A percentile compares a stretch with the other conserved stretches of the same genome.
These are phyloP conservation scores for Phoenix roebelenii DNA, from an alignment of 176 grass and related monocot genomes.

Conservation along the genomic window DNA sequence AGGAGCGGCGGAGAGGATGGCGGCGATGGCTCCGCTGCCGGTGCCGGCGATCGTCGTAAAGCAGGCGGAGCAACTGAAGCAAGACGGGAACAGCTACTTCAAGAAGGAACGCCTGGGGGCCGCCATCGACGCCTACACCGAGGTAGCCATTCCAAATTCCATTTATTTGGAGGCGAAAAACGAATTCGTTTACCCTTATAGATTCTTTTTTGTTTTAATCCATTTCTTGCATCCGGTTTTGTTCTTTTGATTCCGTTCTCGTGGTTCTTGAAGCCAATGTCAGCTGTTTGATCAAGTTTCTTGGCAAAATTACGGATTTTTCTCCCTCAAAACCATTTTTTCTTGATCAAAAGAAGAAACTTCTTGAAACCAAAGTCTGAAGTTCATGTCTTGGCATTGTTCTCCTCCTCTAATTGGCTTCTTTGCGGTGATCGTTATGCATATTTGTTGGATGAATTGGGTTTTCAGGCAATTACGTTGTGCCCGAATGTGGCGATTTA, in stretches of 20 bases:
- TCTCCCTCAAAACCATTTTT: too few relatives aligned
- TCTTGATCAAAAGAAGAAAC: too few relatives aligned
- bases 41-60: constrained; percentile 25
- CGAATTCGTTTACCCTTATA: neutral
- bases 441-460: constrained; percentile 30
- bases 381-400: too few relatives aligned
- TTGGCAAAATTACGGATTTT: too few relatives aligned
- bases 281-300: too few relatives aligned
- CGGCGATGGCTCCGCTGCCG: constrained; percentile 46
- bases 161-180: neutral
- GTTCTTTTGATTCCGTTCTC: too few relatives aligned
- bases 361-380: too few relatives aligned
- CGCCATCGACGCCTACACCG: constrained; percentile 92
- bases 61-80: constrained; percentile 71
- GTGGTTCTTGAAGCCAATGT: too few relatives aligned
- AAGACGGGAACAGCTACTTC: constrained; percentile 65
- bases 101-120: constrained; percentile 77
- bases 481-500: constrained; percentile 61
- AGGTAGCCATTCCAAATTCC: constrained; percentile 20
- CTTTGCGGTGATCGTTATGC: neutral
- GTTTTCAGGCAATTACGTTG: constrained; percentile 69
- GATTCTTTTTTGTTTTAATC: neutral
- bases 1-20: neutral
- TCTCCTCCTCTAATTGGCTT: neutral
- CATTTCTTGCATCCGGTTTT: neutral